Evolutionary conservation across 108 stramenopile genomes (phyloP), one percentile per base, ranked within the genome.

Genomic region (Conticribra weissflogii): DNA sequence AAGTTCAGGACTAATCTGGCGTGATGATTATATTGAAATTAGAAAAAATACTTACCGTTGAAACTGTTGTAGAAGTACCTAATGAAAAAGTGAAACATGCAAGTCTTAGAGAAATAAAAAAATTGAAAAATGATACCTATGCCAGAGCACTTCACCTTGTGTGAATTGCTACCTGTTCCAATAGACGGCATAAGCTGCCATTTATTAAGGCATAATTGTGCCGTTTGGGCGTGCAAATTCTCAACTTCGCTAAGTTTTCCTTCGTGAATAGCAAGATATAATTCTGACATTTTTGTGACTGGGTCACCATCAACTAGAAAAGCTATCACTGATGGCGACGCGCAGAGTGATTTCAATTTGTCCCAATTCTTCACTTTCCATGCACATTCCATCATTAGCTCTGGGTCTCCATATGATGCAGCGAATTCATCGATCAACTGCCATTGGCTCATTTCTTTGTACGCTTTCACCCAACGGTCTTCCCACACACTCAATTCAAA

Each of bases 321-420:
- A 23, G 90, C 86, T 3, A 86, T 69, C 9, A 88, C 68, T 29
- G 78, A 50, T 25, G 89, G 81, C 31, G 76, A 64, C 19, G 74
- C 64, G 54, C 81, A 85, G 19, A 92, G 64, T 7, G 54, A 62
- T 51, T 85, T 71, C 19, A 94, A 78, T 54, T 80, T 81, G 25
- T 90, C 93, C 96, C 96, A 98, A 50, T 96, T 85, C 27, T 84
- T 82, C 15, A 72, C 75, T 68, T 96, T 97, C 95, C 93, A 97
- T 14, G 93, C 92, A 50, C 83, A 86, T 66, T 97, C 98, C 59
- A 98, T 69, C 89, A 77, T 63, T 31, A 97, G 78, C 16, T 76
- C 70, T 21, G 79, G 65, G 66, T 92, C 83, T 27, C 79, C 71
- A 29, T 81, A 68, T 1, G 68, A 50, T 8, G 78, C 73, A 15